phyloP scores from a whole-genome alignment of 106 monocot species.

The Cymbidium sinense region DNA sequence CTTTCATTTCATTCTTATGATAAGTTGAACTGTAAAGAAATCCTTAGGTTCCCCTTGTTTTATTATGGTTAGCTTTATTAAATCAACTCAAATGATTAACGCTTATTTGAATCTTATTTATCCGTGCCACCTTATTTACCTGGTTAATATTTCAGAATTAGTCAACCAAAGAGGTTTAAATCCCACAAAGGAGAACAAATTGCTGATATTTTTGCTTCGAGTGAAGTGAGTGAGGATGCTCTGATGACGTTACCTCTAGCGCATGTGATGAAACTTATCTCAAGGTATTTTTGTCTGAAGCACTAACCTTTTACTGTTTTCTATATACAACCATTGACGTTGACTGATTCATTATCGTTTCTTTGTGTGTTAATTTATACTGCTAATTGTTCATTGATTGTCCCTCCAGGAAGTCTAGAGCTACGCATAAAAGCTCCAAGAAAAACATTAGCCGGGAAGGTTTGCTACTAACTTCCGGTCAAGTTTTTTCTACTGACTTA shows the following conservation, averaged over 20 bases:
- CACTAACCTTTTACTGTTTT: neutral
- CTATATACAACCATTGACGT: too few species aligned
- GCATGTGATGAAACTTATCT: slow-evolving; percentile 3
- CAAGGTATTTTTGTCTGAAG: neutral
- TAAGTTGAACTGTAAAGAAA: too few species aligned
- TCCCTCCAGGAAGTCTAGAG: too few species aligned
- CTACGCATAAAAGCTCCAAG: too few species aligned
- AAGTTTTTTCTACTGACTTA: too few species aligned
- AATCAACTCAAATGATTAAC: neutral
- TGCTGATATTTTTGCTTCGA: slow-evolving; percentile 1
- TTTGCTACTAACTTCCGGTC: too few species aligned
- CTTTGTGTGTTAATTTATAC: too few species aligned
- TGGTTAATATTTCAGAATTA: neutral
- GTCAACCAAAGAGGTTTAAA: neutral
- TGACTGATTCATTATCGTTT: too few species aligned
- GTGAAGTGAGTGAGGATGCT: slow-evolving; percentile 2
- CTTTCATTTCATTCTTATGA: too few species aligned
- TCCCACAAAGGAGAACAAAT: neutral
- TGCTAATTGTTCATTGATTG: too few species aligned
- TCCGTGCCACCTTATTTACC: neutral
- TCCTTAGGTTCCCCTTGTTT: too few species aligned
- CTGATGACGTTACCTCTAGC: neutral
- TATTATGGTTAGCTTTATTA: neutral
- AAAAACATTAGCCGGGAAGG: too few species aligned
- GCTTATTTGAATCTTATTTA: neutral